These are phyloP conservation scores for Shiraia bambusicola DNA, from an alignment of 2,329 filamentous ascomycete species.

Conservation along the genomic window DNA sequence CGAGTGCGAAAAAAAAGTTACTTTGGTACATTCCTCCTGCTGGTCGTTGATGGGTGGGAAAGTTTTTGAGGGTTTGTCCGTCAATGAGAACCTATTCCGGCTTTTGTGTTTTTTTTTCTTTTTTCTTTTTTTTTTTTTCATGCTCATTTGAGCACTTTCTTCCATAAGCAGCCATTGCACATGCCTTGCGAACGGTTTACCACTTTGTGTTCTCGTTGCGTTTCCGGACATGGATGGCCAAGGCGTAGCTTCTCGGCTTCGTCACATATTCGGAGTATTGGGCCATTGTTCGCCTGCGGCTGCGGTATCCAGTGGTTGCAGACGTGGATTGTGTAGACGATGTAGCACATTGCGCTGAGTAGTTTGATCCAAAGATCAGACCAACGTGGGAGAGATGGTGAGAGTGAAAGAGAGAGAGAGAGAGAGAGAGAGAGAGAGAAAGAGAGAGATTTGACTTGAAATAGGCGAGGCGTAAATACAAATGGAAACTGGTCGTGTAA, in stretches of 20 bases:
- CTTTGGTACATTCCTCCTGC: too few relatives aligned
- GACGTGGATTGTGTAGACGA: slow-evolving; percentile 34
- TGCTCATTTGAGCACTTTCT: slow-evolving; percentile 18
- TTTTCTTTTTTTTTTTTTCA: neutral
- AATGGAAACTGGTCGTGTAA: too few relatives aligned
- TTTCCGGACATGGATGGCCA: slow-evolving; percentile 28
- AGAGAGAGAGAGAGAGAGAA: too few relatives aligned
- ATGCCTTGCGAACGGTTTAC: slow-evolving; percentile 35
- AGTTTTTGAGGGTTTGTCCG: too few relatives aligned
- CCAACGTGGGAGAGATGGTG: neutral
- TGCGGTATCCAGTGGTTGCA: slow-evolving; percentile 39
- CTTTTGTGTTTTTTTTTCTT: too few relatives aligned
- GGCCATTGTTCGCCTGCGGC: slow-evolving; percentile 28
- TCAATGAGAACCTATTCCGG: too few relatives aligned
- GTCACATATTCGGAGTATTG: slow-evolving; percentile 31
- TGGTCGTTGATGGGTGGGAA: too few relatives aligned
- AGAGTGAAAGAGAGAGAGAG: too few relatives aligned
- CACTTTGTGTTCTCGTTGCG: slow-evolving; percentile 32
- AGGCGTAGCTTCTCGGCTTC: slow-evolving; percentile 30
- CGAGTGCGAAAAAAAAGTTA: too few relatives aligned
- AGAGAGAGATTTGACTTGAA: too few relatives aligned
- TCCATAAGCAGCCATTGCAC: slow-evolving; percentile 36
- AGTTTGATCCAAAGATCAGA: neutral
- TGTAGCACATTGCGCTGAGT: slow-evolving; percentile 28
- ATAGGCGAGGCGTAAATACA: too few relatives aligned